Conservation (phyloP, 148 eudicot genomes). For the Cornus suecica region DNA sequence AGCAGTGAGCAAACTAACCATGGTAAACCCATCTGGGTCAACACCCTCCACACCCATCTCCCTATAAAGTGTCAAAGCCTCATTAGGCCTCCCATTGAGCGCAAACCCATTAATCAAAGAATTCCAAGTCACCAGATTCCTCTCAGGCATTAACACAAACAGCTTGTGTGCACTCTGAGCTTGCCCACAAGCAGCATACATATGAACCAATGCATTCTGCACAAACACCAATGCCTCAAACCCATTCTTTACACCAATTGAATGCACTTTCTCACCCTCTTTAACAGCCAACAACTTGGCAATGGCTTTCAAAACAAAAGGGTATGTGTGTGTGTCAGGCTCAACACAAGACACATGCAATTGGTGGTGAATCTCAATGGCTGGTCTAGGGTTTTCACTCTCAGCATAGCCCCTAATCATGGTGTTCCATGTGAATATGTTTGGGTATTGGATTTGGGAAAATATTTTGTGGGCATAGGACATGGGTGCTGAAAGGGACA, state of each 20-base stretch:
- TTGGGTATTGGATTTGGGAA: conserved; percentile 50
- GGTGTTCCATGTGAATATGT: conserved; percentile 67
- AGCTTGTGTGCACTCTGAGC: conserved; percentile 62
- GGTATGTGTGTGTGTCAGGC: conserved; percentile 69
- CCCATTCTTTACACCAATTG: conserved; percentile 49
- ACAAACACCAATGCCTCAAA: conserved; percentile 50
- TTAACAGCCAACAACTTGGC: conserved; percentile 46
- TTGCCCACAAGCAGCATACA: conserved; percentile 54
- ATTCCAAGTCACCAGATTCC: conserved; percentile 81
- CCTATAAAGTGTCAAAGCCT: conserved; percentile 48
- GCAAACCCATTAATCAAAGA: conserved; percentile 76
- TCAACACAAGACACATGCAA: conserved; percentile 33
- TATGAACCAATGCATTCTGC: conserved; percentile 60
- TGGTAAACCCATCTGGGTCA: conserved; percentile 76
- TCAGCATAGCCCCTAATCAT: conserved; percentile 84
- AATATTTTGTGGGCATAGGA: conserved; percentile 49
- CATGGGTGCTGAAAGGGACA: conserved; percentile 57
- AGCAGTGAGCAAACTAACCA: conserved; percentile 80
- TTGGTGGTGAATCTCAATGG: conserved; percentile 38
- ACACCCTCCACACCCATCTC: conserved; percentile 53
- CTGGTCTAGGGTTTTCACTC: conserved; percentile 48
- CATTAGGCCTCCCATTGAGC: conserved; percentile 59
- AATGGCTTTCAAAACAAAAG: conserved; percentile 65
- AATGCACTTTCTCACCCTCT: conserved; percentile 66
- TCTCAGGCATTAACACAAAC: conserved; percentile 65